These are phyloP conservation scores for Alternaria sp. DNA, from an alignment of 2,329 filamentous ascomycete species.

Conservation along the genomic window DNA sequence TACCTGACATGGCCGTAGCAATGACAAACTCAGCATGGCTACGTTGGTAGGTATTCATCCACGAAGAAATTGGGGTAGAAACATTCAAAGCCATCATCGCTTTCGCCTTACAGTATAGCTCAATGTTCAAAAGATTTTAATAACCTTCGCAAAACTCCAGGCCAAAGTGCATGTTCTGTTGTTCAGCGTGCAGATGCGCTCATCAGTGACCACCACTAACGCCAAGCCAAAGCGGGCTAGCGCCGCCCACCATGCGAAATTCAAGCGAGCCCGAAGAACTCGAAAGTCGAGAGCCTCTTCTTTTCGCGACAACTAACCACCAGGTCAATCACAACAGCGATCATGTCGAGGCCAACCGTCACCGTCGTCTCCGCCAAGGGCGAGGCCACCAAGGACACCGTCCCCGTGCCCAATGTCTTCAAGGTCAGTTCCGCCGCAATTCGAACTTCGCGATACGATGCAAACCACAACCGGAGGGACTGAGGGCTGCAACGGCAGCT, in stretches of 20 bases:
- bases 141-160: neutral
- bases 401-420: constrained; percentile 97
- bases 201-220: neutral
- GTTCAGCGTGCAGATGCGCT: neutral
- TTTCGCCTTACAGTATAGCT: neutral
- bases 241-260: neutral
- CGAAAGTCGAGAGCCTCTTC: constrained; percentile 11
- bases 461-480: constrained; percentile 1
- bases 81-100: neutral
- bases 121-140: neutral
- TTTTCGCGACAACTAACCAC: constrained; percentile 37
- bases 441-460: constrained; percentile 18
- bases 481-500: constrained; percentile 10
- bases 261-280: constrained; percentile 4
- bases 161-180: neutral
- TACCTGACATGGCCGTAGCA: neutral
- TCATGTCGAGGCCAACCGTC: constrained; percentile 92
- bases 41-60: neutral
- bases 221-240: neutral
- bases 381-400: constrained; percentile 84
- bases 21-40: neutral
- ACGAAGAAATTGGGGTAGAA: neutral
- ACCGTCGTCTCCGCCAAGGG: constrained; percentile 97
- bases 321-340: constrained; percentile 35
- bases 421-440: constrained; percentile 52